Evolutionary conservation across 2,329 filamentous ascomycete species (phyloP).

Genomic region (Pestalotiopsis sp.): DNA sequence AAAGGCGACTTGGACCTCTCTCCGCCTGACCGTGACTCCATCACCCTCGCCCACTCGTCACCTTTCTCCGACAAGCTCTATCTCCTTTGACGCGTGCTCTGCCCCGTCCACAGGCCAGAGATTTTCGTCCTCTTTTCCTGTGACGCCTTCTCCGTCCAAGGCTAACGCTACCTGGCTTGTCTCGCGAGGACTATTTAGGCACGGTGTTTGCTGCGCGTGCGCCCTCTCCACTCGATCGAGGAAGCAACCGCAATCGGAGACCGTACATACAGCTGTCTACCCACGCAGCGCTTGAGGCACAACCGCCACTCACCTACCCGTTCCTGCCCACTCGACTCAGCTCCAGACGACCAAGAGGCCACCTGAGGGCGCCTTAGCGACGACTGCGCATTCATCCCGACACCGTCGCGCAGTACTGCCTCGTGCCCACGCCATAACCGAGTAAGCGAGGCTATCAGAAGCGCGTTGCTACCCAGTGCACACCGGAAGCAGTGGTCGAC

Average conservation of each 20-base stretch:
- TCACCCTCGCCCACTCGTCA: constrained; percentile 4
- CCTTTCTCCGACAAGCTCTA: background rate
- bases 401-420: background rate
- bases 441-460: background rate
- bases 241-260: constrained; percentile 2
- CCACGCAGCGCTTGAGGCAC: background rate
- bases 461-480: background rate
- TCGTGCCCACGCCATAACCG: background rate
- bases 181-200: no score
- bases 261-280: background rate
- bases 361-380: background rate
- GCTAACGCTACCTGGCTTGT: background rate
- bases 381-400: background rate
- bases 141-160: background rate
- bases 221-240: background rate
- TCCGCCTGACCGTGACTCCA: background rate
- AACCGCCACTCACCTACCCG: background rate
- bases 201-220: background rate
- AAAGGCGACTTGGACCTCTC: constrained; percentile 9
- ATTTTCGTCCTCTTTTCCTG: background rate
- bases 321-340: background rate
- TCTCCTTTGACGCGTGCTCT: background rate
- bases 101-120: background rate
- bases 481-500: constrained; percentile 29
- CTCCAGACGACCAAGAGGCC: background rate